Evolutionary conservation across 169 alveolate species (phyloP).

Genomic region (Plasmodium knowlesi): DNA sequence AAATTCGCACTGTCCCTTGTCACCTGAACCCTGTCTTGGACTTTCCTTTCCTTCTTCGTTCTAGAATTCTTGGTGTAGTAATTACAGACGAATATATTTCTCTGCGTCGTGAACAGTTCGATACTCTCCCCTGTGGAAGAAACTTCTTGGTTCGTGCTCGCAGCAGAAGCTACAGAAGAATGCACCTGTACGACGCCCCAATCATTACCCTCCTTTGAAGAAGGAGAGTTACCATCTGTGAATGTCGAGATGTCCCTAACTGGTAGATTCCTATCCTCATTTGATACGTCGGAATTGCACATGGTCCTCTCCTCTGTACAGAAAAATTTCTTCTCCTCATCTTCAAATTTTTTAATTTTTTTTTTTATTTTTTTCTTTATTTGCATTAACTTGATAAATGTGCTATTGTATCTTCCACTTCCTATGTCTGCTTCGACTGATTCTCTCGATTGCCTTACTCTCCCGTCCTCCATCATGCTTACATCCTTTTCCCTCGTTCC

Average conservation of each 20-base stretch:
- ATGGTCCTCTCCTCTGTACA: not conserved
- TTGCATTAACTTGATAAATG: constrained; percentile 30
- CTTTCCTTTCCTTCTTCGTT: not conserved
- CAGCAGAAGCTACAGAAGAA: not conserved
- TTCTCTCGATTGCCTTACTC: not conserved
- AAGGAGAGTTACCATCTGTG: not conserved
- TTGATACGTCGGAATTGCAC: not conserved
- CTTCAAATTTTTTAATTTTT: constrained; percentile 21
- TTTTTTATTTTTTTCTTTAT: constrained; percentile 54
- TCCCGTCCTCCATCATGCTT: not conserved
- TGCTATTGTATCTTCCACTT: constrained; percentile 22
- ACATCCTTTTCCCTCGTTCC: not conserved
- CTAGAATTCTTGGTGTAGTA: not conserved
- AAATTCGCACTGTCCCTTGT: not conserved
- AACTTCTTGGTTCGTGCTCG: not conserved
- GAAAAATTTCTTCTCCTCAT: not conserved
- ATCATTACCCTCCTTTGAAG: not conserved
- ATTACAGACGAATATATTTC: constrained; percentile 10
- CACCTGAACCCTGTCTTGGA: not conserved
- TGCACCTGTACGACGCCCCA: not conserved
- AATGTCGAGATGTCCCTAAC: not conserved
- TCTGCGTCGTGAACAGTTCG: constrained; percentile 52
- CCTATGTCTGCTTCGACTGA: not conserved
- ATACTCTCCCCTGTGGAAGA: constrained; percentile 3
- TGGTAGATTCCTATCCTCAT: not conserved